Evolutionary conservation across 2,329 filamentous ascomycete genomes (phyloP), one percentile per base, ranked within the genome.

Genomic region (Trichoderma brevicompactum): DNA sequence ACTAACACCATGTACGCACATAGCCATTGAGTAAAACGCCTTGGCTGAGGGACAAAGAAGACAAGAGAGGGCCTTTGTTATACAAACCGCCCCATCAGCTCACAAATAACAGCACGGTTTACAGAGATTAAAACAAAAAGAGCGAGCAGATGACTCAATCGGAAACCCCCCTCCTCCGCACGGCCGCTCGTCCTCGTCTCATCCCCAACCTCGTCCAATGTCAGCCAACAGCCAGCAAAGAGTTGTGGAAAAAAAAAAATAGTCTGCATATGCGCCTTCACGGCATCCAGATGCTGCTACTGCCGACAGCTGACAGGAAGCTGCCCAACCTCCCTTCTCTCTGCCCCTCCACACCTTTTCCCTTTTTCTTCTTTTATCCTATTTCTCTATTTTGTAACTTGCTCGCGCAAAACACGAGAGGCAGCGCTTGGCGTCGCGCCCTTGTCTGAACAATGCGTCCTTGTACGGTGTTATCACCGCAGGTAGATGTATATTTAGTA

Each of bases 321-420:
- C 46, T 49, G 52, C 43, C 56, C 44, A 48, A 28, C 15, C 8
- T 23, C 7, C 48, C 28, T 19, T 55, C 52, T 13, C 19, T 15
- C 2, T 38, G 17, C 36, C 52, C 36, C 52, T 55, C 52, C 56
- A 50, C 56, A 50, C 56, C 34, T 34, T 49, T 28, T 41, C n/a
- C 15, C 7, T 40, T 23, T 15, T n/a, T 36, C 36, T 7, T 40
- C 32, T 48, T 28, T 10, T 48, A 15, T 28, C n/a, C 43, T 28
- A 28, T 38, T 46, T 38, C 41, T 46, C 23, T 48, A 9, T 36
- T 36, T 12, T 9, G 12, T 32, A 10, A n/a, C 13, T 44, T 28
- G 59, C 59, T 48, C 48, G 46, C 59, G 23, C 23, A 28, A 63
- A 62, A 50, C 55, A 61, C 58, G 46, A 61, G 58, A 13, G 17